A percentile compares a stretch with the other conserved stretches of the same genome.
Evolutionary conservation across 106 monocot genomes (phyloP).

Genomic region (Dendrobium huoshanense): DNA sequence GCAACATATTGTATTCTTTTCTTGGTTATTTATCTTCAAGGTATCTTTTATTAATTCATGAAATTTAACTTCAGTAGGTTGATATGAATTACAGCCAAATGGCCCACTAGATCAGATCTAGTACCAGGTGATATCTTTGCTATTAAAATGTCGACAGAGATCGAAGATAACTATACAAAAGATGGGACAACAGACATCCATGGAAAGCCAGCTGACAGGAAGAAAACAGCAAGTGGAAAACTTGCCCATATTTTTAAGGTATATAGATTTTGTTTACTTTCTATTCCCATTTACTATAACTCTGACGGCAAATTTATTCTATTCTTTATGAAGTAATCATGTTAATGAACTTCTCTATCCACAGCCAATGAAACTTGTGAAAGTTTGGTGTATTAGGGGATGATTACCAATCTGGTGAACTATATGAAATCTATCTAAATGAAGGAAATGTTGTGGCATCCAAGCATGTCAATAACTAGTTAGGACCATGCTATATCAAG

Average conservation of each 20-base stretch:
- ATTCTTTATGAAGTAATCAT: no score
- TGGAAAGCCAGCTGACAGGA: slow-evolving; percentile 33
- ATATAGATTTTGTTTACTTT: not conserved
- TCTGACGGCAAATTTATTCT: no score
- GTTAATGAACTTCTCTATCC: no score
- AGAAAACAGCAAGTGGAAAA: slow-evolving; percentile 35
- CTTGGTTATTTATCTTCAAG: no score
- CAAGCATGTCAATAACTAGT: slow-evolving; percentile 45
- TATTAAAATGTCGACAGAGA: slow-evolving; percentile 13
- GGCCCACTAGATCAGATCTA: no score
- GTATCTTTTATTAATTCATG: no score
- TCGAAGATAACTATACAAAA: slow-evolving; percentile 22
- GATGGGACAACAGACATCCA: slow-evolving; percentile 33
- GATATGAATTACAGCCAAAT: no score
- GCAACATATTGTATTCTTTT: no score
- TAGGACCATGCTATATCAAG: slow-evolving; percentile 41
- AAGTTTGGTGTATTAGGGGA: slow-evolving; percentile 47
- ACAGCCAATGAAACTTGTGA: no score
- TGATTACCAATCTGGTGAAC: slow-evolving; percentile 49
- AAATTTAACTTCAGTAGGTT: no score
- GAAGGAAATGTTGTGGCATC: slow-evolving; percentile 20
- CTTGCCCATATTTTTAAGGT: slow-evolving; percentile 50
- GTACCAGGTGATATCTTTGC: no score
- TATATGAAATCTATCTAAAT: slow-evolving; percentile 27
- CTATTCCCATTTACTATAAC: no score